Conservation (phyloP, 2,329 filamentous ascomycete species). For the Talaromyces sp. region DNA sequence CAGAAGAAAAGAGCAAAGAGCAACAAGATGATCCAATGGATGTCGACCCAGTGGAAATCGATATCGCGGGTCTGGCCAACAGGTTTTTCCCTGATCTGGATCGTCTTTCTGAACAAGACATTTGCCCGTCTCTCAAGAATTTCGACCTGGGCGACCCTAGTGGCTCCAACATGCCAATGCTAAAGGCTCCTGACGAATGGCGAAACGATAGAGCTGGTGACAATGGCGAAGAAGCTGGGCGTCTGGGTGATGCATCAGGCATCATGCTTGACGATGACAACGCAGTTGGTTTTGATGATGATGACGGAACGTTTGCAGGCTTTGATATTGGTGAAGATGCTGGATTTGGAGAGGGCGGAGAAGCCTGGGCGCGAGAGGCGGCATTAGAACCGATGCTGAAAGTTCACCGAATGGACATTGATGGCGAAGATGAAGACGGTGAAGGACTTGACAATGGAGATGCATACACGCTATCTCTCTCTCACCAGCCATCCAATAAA, state of each 20-base stretch:
- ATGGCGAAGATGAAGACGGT: slow-evolving; percentile 48
- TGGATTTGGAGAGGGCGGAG: slow-evolving; percentile 89
- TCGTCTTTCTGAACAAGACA: slow-evolving; percentile 75
- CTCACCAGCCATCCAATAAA: slow-evolving; percentile 60
- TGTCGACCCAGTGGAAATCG: slow-evolving; percentile 64
- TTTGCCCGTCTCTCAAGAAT: slow-evolving; percentile 90
- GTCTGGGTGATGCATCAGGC: slow-evolving; percentile 64
- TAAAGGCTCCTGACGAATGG: slow-evolving; percentile 86
- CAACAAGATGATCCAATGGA: slow-evolving; percentile 49
- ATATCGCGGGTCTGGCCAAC: slow-evolving; percentile 66
- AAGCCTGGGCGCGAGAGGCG: slow-evolving; percentile 89
- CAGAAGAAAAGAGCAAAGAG: slow-evolving; percentile 35
- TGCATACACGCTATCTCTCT: slow-evolving; percentile 75
- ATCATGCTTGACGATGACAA: slow-evolving; percentile 85
- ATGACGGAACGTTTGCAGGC: slow-evolving; percentile 64
- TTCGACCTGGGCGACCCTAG: slow-evolving; percentile 87
- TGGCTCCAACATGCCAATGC: slow-evolving; percentile 82
- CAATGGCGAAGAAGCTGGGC: slow-evolving; percentile 35
- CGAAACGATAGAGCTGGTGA: slow-evolving; percentile 59
- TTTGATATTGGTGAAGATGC: slow-evolving; percentile 64
- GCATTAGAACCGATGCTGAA: slow-evolving; percentile 81
- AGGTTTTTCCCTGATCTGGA: slow-evolving; percentile 82
- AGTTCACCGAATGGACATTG: slow-evolving; percentile 55
- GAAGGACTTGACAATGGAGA: slow-evolving; percentile 60
- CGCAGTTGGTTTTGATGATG: slow-evolving; percentile 73